These are phyloP conservation scores for Mycena kentingensis DNA, from an alignment of 768 basidiomycete species.

Conservation along the genomic window DNA sequence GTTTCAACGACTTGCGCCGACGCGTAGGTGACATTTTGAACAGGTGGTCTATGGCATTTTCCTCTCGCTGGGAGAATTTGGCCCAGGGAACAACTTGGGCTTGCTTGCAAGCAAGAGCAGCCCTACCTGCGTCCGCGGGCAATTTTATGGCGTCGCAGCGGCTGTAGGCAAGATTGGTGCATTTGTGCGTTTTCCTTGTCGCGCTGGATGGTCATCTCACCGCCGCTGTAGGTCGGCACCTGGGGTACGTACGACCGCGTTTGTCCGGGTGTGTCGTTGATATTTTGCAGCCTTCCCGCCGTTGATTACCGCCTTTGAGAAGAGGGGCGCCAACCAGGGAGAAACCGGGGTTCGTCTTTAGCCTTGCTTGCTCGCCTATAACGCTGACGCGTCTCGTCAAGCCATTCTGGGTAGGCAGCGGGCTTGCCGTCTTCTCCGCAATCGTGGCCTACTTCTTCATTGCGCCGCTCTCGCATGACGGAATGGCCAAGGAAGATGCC, in stretches of 20 bases:
- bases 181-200: background rate
- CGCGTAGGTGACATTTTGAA: background rate
- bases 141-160: slow-evolving; percentile 85
- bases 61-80: slow-evolving; percentile 85
- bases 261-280: background rate
- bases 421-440: slow-evolving; percentile 80
- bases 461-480: slow-evolving; percentile 70
- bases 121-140: slow-evolving; percentile 84
- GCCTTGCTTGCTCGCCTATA: too few relatives aligned
- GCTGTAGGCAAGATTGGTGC: slow-evolving; percentile 86
- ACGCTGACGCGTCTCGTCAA: too few relatives aligned
- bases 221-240: slow-evolving; percentile 47
- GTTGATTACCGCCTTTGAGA: slow-evolving; percentile 46
- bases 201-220: background rate
- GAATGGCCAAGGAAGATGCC: slow-evolving; percentile 77
- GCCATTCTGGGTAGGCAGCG: slow-evolving; percentile 89
- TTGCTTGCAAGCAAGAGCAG: slow-evolving; percentile 83
- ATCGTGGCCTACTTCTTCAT: slow-evolving; percentile 72
- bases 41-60: slow-evolving; percentile 90
- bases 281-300: background rate
- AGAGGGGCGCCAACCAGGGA: too few relatives aligned
- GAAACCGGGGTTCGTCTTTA: too few relatives aligned
- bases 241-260: slow-evolving; percentile 54
- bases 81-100: slow-evolving; percentile 85
- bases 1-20: background rate